Conservation (phyloP, 2,329 filamentous ascomycete genomes). For the Verticillium alfalfae region DNA sequence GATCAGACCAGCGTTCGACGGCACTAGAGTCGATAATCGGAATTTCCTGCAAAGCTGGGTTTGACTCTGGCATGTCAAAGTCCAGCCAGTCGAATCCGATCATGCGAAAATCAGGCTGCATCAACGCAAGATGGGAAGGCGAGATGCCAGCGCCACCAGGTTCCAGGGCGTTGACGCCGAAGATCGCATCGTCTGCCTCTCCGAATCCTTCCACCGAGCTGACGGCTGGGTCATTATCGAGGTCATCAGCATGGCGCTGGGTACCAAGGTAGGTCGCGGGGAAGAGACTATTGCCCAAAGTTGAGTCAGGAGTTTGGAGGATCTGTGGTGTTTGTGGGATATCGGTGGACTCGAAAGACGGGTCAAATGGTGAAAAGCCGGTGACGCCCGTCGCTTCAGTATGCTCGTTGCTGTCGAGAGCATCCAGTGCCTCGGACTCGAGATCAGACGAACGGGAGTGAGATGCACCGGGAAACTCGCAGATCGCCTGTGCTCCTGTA, state of each 20-base stretch:
- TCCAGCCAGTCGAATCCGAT: constrained; percentile 15
- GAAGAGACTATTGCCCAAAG: neutral
- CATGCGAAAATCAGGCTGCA: constrained; percentile 10
- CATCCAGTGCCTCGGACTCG: neutral
- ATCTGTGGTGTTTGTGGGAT: neutral
- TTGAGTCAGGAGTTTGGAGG: neutral
- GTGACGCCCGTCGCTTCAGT: neutral
- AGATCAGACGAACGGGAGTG: neutral
- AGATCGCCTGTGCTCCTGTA: constrained; percentile 6
- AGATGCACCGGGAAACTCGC: constrained; percentile 5
- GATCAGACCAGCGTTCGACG: neutral
- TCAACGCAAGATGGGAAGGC: neutral
- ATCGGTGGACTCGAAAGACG: neutral
- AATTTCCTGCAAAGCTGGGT: neutral
- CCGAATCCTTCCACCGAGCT: neutral
- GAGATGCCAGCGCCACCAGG: neutral
- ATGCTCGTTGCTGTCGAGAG: neutral
- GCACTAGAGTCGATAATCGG: neutral
- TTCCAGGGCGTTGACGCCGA: neutral
- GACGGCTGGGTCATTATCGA: neutral
- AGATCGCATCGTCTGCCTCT: neutral
- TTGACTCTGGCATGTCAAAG: constrained; percentile 10
- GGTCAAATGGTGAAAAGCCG: neutral
- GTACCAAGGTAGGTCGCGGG: neutral
- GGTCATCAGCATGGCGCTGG: neutral